Base-by-base conservation (phyloP, 805 yeast species). In the Yarrowia yakushimensis region DNA sequence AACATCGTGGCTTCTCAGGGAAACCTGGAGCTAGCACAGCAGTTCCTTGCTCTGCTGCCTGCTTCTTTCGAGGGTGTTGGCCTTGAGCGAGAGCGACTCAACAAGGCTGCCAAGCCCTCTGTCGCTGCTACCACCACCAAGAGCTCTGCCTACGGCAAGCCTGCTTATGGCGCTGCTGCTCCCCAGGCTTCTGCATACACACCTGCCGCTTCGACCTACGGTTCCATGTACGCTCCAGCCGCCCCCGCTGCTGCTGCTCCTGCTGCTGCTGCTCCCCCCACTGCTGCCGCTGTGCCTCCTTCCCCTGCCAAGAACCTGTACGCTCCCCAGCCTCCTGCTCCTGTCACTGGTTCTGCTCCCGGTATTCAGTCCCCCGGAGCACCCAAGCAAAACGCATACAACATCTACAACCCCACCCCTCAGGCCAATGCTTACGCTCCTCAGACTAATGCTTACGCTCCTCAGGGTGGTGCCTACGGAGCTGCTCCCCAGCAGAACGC, bases 1-100 rank as follows among this genome's bases (percentile, higher is more conserved):
- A 85, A 83, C 67, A 77, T 87, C 64, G 85, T 91, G 63, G 87
- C 96, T 4, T 84, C 90, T 27, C 85, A 81, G 70, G 98, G 97
- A 27, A 85, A 88, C 66, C 85, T 90, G 68, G 96, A 87, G 10
- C 77, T 93, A 67, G 97, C 98, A 1, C 81, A 78, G 63, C 82
- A 80, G 67, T 83, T 88, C 67, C 79, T 93, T 70, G 78, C 79
- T 46, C 78, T 87, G 65, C 78, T 94, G 69, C 96, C 98, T 12
- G 83, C 82, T 46, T 84, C 84, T 61, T 83, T 85, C 68, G 88
- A 87, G 45, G 89, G 86, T 25, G 85, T 87, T 55, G 88, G 85
- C 25, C 84, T 87, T 60, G 97, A 90, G 70, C 88, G 86, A 73
- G 92, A 88, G 66, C 85, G 99, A 68, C 85, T 93, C 18, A 66